Conservation (phyloP, 768 basidiomycete genomes). For the Rhodotorula diobovata region DNA sequence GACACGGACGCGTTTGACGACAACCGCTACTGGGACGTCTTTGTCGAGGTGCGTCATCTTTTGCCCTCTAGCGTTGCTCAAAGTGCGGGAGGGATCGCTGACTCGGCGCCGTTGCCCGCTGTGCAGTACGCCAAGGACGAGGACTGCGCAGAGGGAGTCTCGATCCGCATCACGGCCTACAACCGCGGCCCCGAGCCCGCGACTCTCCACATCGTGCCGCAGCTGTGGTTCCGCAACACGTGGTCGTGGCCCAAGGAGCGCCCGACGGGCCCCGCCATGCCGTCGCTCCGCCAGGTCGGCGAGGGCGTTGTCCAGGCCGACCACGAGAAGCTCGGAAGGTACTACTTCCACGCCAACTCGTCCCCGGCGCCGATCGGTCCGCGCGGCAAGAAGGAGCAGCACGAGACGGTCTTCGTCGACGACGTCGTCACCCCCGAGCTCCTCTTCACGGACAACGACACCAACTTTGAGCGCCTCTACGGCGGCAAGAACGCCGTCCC, state of each 20-base stretch:
- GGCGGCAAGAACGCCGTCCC: slow-evolving; percentile 74
- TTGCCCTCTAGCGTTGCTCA: background rate
- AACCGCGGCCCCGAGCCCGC: slow-evolving; percentile 95
- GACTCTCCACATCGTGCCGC: slow-evolving; percentile 87
- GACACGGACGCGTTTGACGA: slow-evolving; percentile 89
- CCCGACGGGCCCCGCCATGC: slow-evolving; percentile 47
- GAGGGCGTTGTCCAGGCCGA: slow-evolving; percentile 48
- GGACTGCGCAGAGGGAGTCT: slow-evolving; percentile 78
- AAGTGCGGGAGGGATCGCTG: background rate
- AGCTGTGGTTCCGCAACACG: slow-evolving; percentile 95
- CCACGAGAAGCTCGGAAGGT: slow-evolving; percentile 47
- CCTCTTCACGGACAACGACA: slow-evolving; percentile 95
- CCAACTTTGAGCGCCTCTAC: slow-evolving; percentile 87
- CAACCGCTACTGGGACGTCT: slow-evolving; percentile 96
- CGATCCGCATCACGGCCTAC: slow-evolving; percentile 90
- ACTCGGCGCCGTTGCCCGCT: too few relatives aligned
- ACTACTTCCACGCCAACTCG: slow-evolving; percentile 79
- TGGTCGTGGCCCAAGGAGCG: slow-evolving; percentile 79
- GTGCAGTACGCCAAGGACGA: slow-evolving; percentile 93
- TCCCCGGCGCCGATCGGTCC: slow-evolving; percentile 85
- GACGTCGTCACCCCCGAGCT: slow-evolving; percentile 75
- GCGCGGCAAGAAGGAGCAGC: slow-evolving; percentile 48
- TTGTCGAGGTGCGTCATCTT: slow-evolving; percentile 70
- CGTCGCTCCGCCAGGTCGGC: slow-evolving; percentile 46
- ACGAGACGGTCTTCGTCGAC: slow-evolving; percentile 54